A percentile compares a stretch with the other conserved stretches of the same genome.
Evolutionary conservation across 371 early-diverging fungal species (phyloP).

Genomic region (Saksenaea oblongispora): DNA sequence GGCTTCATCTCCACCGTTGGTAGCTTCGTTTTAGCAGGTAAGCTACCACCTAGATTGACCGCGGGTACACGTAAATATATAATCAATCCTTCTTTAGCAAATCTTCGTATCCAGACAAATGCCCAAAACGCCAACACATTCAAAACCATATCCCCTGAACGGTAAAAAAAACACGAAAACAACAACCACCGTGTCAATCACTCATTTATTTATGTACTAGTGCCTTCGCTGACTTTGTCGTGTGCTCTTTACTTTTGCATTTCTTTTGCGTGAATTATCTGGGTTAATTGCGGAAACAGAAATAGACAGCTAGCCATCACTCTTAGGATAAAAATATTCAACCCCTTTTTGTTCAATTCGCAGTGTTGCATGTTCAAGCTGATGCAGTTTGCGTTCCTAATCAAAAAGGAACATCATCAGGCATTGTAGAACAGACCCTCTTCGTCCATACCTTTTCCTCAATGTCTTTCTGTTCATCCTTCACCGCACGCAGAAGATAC

Average conservation of each 20-base stretch:
- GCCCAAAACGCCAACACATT: conserved; percentile 15
- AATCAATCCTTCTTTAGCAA: conserved; percentile 22
- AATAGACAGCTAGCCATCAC: too few species aligned
- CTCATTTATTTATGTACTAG: conserved; percentile 22
- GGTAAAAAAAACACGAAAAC: conserved; percentile 13
- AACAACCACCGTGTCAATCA: too few species aligned
- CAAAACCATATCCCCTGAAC: conserved; percentile 24
- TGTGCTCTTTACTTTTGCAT: conserved; percentile 50
- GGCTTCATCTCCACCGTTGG: conserved; percentile 94
- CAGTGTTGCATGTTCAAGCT: not conserved
- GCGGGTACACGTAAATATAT: not conserved
- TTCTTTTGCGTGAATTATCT: conserved; percentile 60
- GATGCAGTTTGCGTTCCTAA: not conserved
- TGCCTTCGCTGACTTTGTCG: conserved; percentile 58
- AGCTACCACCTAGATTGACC: not conserved
- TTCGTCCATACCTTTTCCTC: not conserved
- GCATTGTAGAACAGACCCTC: not conserved
- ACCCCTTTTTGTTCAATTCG: not conserved
- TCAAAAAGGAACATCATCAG: not conserved
- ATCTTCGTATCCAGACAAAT: conserved; percentile 39
- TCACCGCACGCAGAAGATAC: not conserved
- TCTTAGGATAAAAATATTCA: too few species aligned
- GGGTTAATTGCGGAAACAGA: conserved; percentile 48
- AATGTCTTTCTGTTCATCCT: not conserved
- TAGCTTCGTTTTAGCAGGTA: conserved; percentile 92